Conservation (phyloP, 148 eudicot species). For the Vaccinium darrowii region DNA sequence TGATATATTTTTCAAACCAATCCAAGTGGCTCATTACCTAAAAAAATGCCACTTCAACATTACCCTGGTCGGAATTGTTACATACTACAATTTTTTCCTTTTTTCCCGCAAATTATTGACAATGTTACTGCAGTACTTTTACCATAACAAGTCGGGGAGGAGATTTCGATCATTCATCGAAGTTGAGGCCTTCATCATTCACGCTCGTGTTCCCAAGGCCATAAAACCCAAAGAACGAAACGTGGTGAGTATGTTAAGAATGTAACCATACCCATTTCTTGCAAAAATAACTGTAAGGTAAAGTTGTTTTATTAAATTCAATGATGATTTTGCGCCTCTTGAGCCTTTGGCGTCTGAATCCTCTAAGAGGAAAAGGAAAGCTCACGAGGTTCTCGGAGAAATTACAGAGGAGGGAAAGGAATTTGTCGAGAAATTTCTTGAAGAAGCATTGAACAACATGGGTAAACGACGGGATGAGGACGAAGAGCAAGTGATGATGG, state of each 20-base stretch:
- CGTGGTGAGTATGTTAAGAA: neutral
- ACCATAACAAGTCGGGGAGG: neutral
- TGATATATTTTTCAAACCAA: no score
- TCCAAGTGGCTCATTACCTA: no score
- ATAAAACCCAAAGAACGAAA: neutral
- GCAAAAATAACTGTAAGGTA: neutral
- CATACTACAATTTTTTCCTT: neutral
- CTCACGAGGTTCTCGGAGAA: neutral
- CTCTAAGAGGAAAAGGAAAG: neutral
- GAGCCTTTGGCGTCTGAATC: neutral
- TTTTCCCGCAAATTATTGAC: neutral
- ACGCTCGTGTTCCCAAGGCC: neutral
- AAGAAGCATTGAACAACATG: neutral
- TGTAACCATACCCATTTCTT: neutral
- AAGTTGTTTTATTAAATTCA: neutral
- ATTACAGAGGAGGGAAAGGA: neutral
- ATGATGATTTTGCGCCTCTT: neutral
- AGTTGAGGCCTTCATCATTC: neutral
- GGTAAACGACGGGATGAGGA: neutral
- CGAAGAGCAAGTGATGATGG: neutral
- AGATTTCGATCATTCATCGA: neutral
- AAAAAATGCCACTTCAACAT: no score
- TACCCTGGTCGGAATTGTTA: neutral
- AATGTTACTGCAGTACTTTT: conserved; percentile 8
- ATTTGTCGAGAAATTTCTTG: neutral